Percentiles rank a stretch among this genome's conserved stretches.
Evolutionary conservation across 1,139 yeast species (phyloP).

Genomic region (Debaryomyces coudertii): DNA sequence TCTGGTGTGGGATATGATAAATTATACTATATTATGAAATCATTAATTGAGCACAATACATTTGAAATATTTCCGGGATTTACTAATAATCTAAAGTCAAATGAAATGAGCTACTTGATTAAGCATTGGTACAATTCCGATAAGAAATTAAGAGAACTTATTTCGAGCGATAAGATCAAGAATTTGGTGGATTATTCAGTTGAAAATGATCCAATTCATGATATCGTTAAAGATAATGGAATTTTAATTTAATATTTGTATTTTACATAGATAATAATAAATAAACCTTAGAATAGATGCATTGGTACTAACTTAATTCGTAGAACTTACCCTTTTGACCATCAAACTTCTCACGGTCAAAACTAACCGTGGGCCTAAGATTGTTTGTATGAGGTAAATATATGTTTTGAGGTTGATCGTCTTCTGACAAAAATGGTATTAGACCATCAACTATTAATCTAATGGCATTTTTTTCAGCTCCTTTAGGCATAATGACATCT

Average conservation of each 20-base stretch:
- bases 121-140: constrained; percentile 68
- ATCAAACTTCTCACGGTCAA: constrained; percentile 46
- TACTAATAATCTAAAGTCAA: constrained; percentile 37
- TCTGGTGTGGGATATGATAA: constrained; percentile 78
- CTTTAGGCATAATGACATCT: constrained; percentile 80
- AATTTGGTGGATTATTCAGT: constrained; percentile 41
- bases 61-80: constrained; percentile 53
- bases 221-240: constrained; percentile 32
- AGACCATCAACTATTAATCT: constrained; percentile 78
- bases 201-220: constrained; percentile 51
- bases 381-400: constrained; percentile 18
- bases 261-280: constrained; percentile 9
- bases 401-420: constrained; percentile 19
- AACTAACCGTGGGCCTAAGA: constrained; percentile 34
- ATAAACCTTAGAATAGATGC: constrained; percentile 7
- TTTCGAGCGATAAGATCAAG: constrained; percentile 42
- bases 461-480: constrained; percentile 66
- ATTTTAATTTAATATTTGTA: constrained; percentile 15
- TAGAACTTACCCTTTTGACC: constrained; percentile 55
- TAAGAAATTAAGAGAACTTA: constrained; percentile 59
- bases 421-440: constrained; percentile 37
- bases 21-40: constrained; percentile 66
- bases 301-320: constrained; percentile 36
- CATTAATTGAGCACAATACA: constrained; percentile 66
- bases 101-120: constrained; percentile 65